Conservation (phyloP, 768 basidiomycete species). For the Rhodotorula diobovata region DNA sequence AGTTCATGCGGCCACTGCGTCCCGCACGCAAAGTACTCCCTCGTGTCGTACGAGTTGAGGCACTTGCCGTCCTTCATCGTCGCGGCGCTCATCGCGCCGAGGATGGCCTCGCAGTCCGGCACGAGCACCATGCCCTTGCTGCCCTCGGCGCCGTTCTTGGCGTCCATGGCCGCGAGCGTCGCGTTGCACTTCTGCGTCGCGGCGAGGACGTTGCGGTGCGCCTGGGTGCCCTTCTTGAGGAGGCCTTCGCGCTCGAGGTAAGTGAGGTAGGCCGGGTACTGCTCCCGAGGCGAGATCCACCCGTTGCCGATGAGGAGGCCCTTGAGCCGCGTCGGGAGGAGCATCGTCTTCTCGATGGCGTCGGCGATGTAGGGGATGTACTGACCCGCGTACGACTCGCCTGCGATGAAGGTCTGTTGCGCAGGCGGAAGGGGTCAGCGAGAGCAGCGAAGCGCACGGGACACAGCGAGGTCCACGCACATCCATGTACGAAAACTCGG, state of each 20-base stretch:
- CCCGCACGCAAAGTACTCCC: slow-evolving; percentile 76
- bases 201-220: slow-evolving; percentile 60
- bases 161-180: slow-evolving; percentile 48
- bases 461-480: slow-evolving; percentile 53
- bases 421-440: slow-evolving; percentile 44
- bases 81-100: slow-evolving; percentile 49
- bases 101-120: slow-evolving; percentile 60
- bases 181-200: slow-evolving; percentile 60
- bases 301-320: slow-evolving; percentile 94
- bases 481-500: slow-evolving; percentile 75
- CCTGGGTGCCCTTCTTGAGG: slow-evolving; percentile 65
- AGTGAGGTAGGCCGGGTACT: slow-evolving; percentile 85
- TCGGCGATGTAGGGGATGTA: slow-evolving; percentile 93
- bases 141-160: background rate
- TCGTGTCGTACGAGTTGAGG: slow-evolving; percentile 90
- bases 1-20: slow-evolving; percentile 96
- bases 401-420: slow-evolving; percentile 70
- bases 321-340: slow-evolving; percentile 34
- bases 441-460: slow-evolving; percentile 45
- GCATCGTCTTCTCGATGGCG: slow-evolving; percentile 38
- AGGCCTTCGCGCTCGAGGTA: slow-evolving; percentile 65
- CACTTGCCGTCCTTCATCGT: slow-evolving; percentile 61
- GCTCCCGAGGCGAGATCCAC: slow-evolving; percentile 84
- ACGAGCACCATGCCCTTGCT: slow-evolving; percentile 53
- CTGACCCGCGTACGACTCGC: slow-evolving; percentile 95